Percentiles rank a stretch among this genome's conserved stretches.
phyloP scores from a whole-genome alignment of 129 eudicot species.

The Deinandra increscens region DNA sequence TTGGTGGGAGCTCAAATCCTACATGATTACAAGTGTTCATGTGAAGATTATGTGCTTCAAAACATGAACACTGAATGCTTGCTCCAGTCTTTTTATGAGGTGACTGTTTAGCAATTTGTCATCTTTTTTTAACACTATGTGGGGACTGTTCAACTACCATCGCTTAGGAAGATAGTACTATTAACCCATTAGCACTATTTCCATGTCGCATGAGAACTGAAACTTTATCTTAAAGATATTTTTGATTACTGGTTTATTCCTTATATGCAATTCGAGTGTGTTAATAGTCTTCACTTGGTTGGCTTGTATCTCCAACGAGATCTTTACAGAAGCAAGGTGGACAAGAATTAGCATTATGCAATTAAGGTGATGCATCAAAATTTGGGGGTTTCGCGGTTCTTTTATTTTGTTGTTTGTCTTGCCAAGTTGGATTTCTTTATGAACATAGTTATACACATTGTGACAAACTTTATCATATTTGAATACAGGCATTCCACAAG shows the following conservation, averaged over 20 bases:
- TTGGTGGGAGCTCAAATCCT: neutral
- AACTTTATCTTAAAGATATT: conserved; percentile 72
- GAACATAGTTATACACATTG: neutral
- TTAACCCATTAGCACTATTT: conserved; percentile 60
- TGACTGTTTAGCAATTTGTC: neutral
- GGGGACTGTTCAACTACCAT: conserved; percentile 70
- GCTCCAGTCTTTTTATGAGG: neutral
- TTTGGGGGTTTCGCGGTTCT: neutral
- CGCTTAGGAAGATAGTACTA: conserved; percentile 45
- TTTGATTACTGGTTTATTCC: neutral
- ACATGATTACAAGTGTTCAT: neutral
- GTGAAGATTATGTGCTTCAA: conserved; percentile 7
- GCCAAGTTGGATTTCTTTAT: neutral
- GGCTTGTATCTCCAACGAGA: conserved; percentile 46
- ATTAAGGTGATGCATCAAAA: conserved; percentile 57
- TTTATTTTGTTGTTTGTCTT: neutral
- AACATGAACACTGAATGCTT: conserved; percentile 9
- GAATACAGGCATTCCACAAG: conserved; percentile 84
- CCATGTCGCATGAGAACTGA: conserved; percentile 93
- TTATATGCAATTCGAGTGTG: neutral
- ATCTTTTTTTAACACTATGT: conserved; percentile 15
- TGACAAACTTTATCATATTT: conserved; percentile 4
- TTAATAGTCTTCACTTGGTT: neutral
- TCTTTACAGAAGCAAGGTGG: conserved; percentile 72
- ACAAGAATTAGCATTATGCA: conserved; percentile 91